Percentiles rank a stretch among this genome's conserved stretches.
These are phyloP conservation scores for Phytopythium oedochilum DNA, from an alignment of 352 stramenopile genomes.

Conservation along the genomic window DNA sequence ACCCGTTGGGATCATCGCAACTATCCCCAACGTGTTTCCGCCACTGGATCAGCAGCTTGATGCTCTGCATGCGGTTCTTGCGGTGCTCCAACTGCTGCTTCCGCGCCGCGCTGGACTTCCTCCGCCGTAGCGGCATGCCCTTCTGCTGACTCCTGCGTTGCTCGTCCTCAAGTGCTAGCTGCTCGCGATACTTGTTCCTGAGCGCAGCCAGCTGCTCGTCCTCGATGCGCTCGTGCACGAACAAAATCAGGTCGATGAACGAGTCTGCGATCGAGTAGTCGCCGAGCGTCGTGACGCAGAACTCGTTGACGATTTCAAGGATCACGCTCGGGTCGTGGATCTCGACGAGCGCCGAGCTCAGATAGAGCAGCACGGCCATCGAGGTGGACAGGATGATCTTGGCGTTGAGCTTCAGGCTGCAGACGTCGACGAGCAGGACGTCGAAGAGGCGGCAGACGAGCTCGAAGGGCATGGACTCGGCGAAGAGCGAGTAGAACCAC, in stretches of 20 bases:
- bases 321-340: conserved; percentile 71
- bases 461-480: conserved; percentile 78
- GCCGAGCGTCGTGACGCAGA: conserved; percentile 63
- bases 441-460: conserved; percentile 75
- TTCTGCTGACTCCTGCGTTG: conserved; percentile 46
- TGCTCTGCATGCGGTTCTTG: conserved; percentile 48
- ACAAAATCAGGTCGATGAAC: conserved; percentile 70
- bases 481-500: conserved; percentile 86
- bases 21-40: conserved; percentile 32
- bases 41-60: conserved; percentile 76
- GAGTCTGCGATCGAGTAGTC: conserved; percentile 72
- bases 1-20: neutral
- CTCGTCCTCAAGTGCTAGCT: conserved; percentile 57
- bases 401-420: conserved; percentile 36
- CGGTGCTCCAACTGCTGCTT: conserved; percentile 23
- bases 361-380: conserved; percentile 66
- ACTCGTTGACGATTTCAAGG: conserved; percentile 75
- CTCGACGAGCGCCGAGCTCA: conserved; percentile 63
- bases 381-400: conserved; percentile 78
- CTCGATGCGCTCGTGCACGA: conserved; percentile 59
- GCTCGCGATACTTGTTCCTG: conserved; percentile 45
- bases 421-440: conserved; percentile 71
- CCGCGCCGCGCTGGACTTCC: conserved; percentile 2
- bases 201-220: conserved; percentile 52
- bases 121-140: conserved; percentile 1